These are phyloP conservation scores for Aspergillus pseudotamarii DNA, from an alignment of 2,329 filamentous ascomycete genomes.

Conservation along the genomic window DNA sequence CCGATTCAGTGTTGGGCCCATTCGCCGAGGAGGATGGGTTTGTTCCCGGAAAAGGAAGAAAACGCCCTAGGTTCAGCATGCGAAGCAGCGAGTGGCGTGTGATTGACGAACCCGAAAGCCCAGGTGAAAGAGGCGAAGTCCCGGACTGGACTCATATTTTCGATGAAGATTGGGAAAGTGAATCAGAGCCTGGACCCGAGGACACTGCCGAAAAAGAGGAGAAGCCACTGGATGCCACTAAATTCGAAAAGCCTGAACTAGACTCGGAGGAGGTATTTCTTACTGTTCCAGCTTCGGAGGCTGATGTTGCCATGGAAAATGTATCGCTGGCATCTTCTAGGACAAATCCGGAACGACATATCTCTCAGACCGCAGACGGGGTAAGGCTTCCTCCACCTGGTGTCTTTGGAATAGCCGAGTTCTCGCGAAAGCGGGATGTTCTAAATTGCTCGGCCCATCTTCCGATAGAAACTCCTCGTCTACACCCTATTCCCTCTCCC, in stretches of 20 bases:
- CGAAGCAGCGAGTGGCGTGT: constrained; percentile 74
- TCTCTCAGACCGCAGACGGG: constrained; percentile 8
- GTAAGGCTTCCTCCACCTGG: constrained; percentile 10
- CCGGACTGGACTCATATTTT: constrained; percentile 33
- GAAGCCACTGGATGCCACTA: not conserved
- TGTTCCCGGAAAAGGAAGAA: constrained; percentile 64
- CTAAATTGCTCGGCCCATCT: constrained; percentile 15
- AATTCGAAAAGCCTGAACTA: too few relatives aligned
- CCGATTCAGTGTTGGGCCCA: constrained; percentile 66
- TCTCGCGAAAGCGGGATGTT: constrained; percentile 6
- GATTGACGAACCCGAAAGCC: constrained; percentile 70
- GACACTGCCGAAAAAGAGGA: constrained; percentile 4
- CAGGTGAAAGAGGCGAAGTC: constrained; percentile 53
- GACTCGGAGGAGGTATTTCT: constrained; percentile 6
- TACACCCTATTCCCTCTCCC: constrained; percentile 43
- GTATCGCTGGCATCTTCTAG: not conserved
- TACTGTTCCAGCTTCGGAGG: constrained; percentile 1
- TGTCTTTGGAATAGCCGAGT: not conserved
- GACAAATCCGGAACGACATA: not conserved
- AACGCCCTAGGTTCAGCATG: constrained; percentile 69
- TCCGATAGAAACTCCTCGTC: constrained; percentile 40
- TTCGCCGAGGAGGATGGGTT: constrained; percentile 69
- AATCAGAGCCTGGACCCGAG: constrained; percentile 16
- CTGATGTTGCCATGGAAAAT: not conserved
- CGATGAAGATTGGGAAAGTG: constrained; percentile 24